Evolutionary conservation across 768 basidiomycete species (phyloP).

Genomic region (Fomitopsis serialis): DNA sequence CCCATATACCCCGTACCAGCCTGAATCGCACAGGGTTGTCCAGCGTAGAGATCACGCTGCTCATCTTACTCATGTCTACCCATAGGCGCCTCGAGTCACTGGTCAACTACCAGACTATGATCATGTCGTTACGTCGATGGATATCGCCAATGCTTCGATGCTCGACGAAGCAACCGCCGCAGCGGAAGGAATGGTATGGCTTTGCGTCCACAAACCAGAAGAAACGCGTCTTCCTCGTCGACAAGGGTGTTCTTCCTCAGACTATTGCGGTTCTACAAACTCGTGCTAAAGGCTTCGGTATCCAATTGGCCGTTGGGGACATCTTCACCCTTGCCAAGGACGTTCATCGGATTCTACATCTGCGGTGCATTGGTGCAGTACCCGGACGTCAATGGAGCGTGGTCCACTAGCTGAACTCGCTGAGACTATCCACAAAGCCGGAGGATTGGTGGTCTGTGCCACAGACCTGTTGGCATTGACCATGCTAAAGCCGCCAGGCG

Average conservation of each 20-base stretch:
- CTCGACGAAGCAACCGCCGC: slow-evolving; percentile 95
- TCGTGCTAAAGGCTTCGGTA: slow-evolving; percentile 91
- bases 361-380: slow-evolving; percentile 93
- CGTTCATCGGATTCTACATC: slow-evolving; percentile 53
- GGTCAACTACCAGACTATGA: slow-evolving; percentile 96
- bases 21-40: slow-evolving; percentile 94
- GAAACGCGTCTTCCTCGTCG: slow-evolving; percentile 82
- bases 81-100: slow-evolving; percentile 92
- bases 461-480: slow-evolving; percentile 93
- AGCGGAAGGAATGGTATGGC: slow-evolving; percentile 98
- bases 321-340: slow-evolving; percentile 45
- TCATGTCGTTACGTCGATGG: slow-evolving; percentile 92
- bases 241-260: slow-evolving; percentile 78
- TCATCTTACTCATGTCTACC: neutral
- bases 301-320: slow-evolving; percentile 72
- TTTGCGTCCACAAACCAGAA: slow-evolving; percentile 57
- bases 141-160: slow-evolving; percentile 93
- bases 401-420: slow-evolving; percentile 67
- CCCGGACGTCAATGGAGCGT: slow-evolving; percentile 87
- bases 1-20: slow-evolving; percentile 93
- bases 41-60: neutral
- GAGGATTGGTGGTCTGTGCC: slow-evolving; percentile 82
- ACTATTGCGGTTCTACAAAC: slow-evolving; percentile 86
- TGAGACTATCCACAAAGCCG: slow-evolving; percentile 60
- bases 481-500: slow-evolving; percentile 90